phyloP scores from a whole-genome alignment of 2,329 filamentous ascomycete species.

The Penicillium sclerotigenum region DNA sequence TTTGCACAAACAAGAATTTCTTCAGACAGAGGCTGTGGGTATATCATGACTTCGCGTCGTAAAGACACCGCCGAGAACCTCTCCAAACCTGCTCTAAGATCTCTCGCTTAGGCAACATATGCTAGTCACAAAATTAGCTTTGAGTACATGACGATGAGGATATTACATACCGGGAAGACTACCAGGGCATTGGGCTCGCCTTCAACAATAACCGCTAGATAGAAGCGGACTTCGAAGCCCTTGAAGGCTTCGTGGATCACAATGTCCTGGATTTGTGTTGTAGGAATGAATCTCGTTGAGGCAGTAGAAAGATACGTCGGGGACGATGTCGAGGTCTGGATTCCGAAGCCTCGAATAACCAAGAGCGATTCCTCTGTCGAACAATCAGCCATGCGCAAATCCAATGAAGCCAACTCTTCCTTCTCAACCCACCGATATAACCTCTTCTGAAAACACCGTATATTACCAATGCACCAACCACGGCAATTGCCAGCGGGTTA shows the following conservation, averaged over 20 bases:
- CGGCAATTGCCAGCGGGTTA: slow-evolving; percentile 43
- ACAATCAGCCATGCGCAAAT: slow-evolving; percentile 23
- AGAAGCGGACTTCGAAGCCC: slow-evolving; percentile 87
- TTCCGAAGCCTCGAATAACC: slow-evolving; percentile 81
- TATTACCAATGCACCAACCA: slow-evolving; percentile 39
- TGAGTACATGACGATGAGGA: not conserved
- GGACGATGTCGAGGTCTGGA: slow-evolving; percentile 77
- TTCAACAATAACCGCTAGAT: slow-evolving; percentile 84
- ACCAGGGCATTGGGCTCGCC: slow-evolving; percentile 86
- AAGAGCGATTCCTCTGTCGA: slow-evolving; percentile 75
- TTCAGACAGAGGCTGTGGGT: not conserved
- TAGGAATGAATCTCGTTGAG: slow-evolving; percentile 78
- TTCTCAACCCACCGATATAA: slow-evolving; percentile 47
- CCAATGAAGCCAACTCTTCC: not conserved
- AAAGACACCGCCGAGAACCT: slow-evolving; percentile 76
- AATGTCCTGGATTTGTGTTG: slow-evolving; percentile 86
- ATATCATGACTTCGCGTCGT: slow-evolving; percentile 58
- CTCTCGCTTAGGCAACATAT: slow-evolving; percentile 66
- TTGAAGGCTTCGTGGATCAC: slow-evolving; percentile 93
- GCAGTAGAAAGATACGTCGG: slow-evolving; percentile 63
- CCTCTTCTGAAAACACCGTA: slow-evolving; percentile 48
- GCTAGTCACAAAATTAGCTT: slow-evolving; percentile 35
- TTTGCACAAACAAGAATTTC: slow-evolving; percentile 1
- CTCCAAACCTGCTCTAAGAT: slow-evolving; percentile 90
- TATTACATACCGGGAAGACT: slow-evolving; percentile 71